Evolutionary conservation across 2,329 filamentous ascomycete genomes (phyloP).

Genomic region (Phialocephala subalpina): DNA sequence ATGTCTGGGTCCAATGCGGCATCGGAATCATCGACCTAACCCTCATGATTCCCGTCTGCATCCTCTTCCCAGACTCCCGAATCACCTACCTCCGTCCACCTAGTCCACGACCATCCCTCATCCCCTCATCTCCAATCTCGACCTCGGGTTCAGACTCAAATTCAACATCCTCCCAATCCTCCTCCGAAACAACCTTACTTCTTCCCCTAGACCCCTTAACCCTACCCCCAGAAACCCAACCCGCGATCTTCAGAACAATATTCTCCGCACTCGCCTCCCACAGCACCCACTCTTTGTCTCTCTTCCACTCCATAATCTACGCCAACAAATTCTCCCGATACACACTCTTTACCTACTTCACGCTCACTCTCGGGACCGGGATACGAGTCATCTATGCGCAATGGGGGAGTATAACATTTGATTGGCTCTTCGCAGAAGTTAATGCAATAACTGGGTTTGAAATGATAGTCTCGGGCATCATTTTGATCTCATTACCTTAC

Average conservation of each 20-base stretch:
- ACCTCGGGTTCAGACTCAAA: background rate
- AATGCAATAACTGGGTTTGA: conserved; percentile 25
- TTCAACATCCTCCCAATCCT: conserved; percentile 6
- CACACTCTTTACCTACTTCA: conserved; percentile 27
- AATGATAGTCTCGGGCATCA: conserved; percentile 20
- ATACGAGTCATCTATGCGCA: conserved; percentile 27
- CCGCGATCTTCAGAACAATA: conserved; percentile 17
- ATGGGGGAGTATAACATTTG: conserved; percentile 27
- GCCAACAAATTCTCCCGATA: conserved; percentile 17
- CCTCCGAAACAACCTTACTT: conserved; percentile 22
- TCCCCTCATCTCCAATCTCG: background rate
- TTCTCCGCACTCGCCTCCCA: conserved; percentile 17
- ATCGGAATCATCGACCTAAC: conserved; percentile 18
- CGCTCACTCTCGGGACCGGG: conserved; percentile 16
- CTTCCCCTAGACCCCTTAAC: conserved; percentile 7
- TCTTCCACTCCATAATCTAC: conserved; percentile 19
- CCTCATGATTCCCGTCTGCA: conserved; percentile 23
- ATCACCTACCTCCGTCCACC: background rate
- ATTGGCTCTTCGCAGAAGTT: conserved; percentile 30
- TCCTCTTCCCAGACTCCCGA: conserved; percentile 18
- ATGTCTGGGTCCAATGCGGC: conserved; percentile 29
- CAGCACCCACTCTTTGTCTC: conserved; percentile 15
- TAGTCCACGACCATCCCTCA: background rate
- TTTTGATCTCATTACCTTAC: conserved; percentile 26
- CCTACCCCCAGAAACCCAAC: background rate